Percentiles rank a stretch among this genome's conserved stretches.
Conservation (phyloP, 2,329 filamentous ascomycete species). For the Byssothecium circinans region DNA sequence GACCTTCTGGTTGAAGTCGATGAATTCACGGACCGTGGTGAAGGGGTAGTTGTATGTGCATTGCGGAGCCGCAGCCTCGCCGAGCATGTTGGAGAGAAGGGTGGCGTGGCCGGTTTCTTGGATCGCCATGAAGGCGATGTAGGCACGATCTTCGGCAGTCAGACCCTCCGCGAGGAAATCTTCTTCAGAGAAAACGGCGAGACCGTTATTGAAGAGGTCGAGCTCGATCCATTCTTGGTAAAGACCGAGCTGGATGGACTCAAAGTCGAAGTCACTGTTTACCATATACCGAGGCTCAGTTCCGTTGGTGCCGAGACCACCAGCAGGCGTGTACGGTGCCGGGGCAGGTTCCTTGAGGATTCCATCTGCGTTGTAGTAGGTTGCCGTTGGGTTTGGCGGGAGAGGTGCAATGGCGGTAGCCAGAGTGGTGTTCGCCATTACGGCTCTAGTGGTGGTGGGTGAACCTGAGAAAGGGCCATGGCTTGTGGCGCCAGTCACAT, state of each 20-base stretch:
- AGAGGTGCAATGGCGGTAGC: slow-evolving; percentile 61
- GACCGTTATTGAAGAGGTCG: slow-evolving; percentile 77
- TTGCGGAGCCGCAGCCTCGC: slow-evolving; percentile 67
- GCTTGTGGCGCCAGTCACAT: slow-evolving; percentile 61
- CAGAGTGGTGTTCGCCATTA: slow-evolving; percentile 58
- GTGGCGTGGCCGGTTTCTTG: slow-evolving; percentile 80
- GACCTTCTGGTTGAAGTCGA: slow-evolving; percentile 85
- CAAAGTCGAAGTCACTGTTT: slow-evolving; percentile 80
- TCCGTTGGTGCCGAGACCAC: slow-evolving; percentile 78
- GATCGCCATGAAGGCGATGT: slow-evolving; percentile 76
- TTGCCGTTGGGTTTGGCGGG: slow-evolving; percentile 63
- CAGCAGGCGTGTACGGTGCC: slow-evolving; percentile 67
- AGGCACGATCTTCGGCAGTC: slow-evolving; percentile 66
- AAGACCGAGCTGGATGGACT: slow-evolving; percentile 72
- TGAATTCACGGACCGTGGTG: slow-evolving; percentile 71
- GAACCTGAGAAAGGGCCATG: slow-evolving; percentile 71
- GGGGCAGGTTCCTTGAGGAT: slow-evolving; percentile 67
- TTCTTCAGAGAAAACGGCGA: slow-evolving; percentile 67
- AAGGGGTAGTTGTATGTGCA: slow-evolving; percentile 84
- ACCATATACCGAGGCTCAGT: slow-evolving; percentile 73
- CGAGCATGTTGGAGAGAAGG: slow-evolving; percentile 75
- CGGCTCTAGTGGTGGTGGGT: slow-evolving; percentile 69
- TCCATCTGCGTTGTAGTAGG: slow-evolving; percentile 72
- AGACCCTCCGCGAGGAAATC: slow-evolving; percentile 72
- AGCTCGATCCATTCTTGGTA: slow-evolving; percentile 87